Evolutionary conservation across 1,284 basidiomycete species (phyloP).

Genomic region (Puccinia novopanici): DNA sequence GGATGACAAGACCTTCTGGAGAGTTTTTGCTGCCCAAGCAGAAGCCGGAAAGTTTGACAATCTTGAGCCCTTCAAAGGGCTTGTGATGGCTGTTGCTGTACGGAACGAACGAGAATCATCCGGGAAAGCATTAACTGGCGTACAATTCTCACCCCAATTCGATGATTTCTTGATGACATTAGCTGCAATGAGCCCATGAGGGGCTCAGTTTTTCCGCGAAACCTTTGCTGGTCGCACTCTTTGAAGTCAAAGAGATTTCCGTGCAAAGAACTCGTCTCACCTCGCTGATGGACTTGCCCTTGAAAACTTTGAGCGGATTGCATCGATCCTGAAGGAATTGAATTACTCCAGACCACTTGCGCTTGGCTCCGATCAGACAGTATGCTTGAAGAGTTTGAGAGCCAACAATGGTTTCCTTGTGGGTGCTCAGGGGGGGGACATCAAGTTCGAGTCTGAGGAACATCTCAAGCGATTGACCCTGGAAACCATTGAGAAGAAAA

Average conservation of each 20-base stretch:
- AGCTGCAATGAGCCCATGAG: background rate
- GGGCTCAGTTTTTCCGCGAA: too few species aligned
- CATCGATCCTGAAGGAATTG: background rate
- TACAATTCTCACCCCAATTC: background rate
- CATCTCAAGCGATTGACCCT: background rate
- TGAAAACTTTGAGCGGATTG: background rate
- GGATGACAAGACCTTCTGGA: background rate
- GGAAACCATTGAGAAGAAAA: background rate
- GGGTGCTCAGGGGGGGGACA: background rate
- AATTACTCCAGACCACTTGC: background rate
- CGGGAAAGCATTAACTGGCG: background rate
- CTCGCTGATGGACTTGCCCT: background rate
- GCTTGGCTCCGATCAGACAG: background rate
- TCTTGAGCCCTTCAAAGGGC: background rate
- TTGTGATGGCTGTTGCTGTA: background rate
- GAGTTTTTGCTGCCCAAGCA: background rate
- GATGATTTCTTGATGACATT: background rate
- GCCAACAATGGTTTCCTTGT: conserved; percentile 10
- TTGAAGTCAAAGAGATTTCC: background rate
- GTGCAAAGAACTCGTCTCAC: background rate
- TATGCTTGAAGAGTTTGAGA: background rate
- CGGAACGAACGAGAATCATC: background rate
- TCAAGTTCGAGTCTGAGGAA: background rate
- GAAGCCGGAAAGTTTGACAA: background rate
- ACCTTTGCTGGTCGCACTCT: background rate